Percentiles rank a stretch among this genome's conserved stretches.
Evolutionary conservation across 257 asterid genomes (phyloP).

Genomic region (Echites panduratus): DNA sequence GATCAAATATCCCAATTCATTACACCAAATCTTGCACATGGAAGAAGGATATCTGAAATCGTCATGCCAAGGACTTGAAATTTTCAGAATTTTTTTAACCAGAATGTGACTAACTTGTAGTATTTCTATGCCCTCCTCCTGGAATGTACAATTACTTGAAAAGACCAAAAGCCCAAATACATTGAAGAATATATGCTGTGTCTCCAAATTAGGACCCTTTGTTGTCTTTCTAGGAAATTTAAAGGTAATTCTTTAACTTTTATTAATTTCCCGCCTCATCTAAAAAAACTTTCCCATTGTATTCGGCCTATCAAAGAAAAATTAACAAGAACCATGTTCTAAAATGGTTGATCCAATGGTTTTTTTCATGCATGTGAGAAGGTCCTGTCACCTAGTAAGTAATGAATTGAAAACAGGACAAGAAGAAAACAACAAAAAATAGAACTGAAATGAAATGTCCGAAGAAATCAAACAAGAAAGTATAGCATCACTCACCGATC

Average conservation of each 20-base stretch:
- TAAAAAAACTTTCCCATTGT: too few species aligned
- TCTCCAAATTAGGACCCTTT: too few species aligned
- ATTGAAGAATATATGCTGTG: not conserved
- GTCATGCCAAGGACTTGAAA: not conserved
- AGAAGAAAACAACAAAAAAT: not conserved
- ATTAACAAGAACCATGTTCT: too few species aligned
- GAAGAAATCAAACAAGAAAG: not conserved
- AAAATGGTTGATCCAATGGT: not conserved
- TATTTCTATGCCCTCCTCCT: not conserved
- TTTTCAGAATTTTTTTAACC: conserved; percentile 1
- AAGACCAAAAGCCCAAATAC: not conserved
- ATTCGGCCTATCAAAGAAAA: too few species aligned
- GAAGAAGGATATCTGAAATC: not conserved
- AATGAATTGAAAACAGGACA: not conserved
- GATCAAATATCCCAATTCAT: not conserved
- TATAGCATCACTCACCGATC: conserved; percentile 39
- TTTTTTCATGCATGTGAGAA: not conserved
- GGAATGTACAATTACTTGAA: not conserved
- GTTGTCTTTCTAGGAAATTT: too few species aligned
- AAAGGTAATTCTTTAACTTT: too few species aligned
- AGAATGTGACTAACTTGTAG: not conserved
- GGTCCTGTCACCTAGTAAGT: not conserved
- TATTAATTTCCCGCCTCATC: too few species aligned
- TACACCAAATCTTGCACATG: not conserved
- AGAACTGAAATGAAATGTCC: not conserved